Evolutionary conservation across 140 eudicot genomes (phyloP), one percentile per base, ranked within the genome.

Genomic region (Stevia rebaudiana): DNA sequence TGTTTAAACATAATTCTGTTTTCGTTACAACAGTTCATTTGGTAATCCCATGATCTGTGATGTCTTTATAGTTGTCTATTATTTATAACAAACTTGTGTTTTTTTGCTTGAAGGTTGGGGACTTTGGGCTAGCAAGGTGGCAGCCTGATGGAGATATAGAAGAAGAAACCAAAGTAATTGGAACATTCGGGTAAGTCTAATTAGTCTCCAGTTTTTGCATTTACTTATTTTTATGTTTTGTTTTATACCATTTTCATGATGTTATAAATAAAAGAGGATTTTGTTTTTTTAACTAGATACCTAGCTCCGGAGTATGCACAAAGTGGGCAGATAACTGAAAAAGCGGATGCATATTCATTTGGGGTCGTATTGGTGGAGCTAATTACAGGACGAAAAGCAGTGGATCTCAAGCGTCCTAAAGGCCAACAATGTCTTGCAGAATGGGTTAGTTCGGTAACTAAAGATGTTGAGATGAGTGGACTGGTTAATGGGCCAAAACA

Each of bases 61-160:
- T 61, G 22, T 23, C 64, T 22, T 22, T 62, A 62, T 41, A 62
- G 31, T 50, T 31, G 58, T 39, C 24, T 15, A 44, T 16, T 8
- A 44, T 49, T 51, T 61, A 8, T 8, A 21, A 30, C 39, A 1
- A n/a, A 22, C 6, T 12, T 22, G 22, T 40, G 21, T 60, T 74
- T 67, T 68, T 48, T 46, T 55, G 7, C 64, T 41, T 61, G n/a
- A 69, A 88, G 97, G 99, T 94, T 68, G 99, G 99, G 25, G 97
- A 88, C 73, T 94, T 94, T 73, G 99, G 99, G 16, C 81, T 94
- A 36, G 99, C 99, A 11, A 81, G 99, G 55, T 94, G 99, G 96
- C 99, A 94, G 69, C 99, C 99, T 43, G 97, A 94, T 48, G 99
- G 99, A 68, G 88, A 82, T 61, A 88, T 82, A 7, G 99, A 94